Conservation (phyloP, 768 basidiomycete genomes). For the Termitomyces sp. region DNA sequence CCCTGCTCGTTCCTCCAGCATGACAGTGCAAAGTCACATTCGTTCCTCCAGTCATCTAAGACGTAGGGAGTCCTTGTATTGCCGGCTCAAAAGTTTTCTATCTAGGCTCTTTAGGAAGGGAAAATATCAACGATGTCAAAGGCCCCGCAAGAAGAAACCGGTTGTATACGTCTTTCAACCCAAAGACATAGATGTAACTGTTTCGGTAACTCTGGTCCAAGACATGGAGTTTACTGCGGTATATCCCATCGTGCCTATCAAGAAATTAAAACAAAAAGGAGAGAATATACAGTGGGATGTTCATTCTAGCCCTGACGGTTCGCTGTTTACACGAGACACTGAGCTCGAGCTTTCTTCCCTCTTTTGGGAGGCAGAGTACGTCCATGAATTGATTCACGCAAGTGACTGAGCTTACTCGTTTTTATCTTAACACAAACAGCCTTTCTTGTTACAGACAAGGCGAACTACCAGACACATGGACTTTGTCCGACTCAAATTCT, state of each 20-base stretch:
- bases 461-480: constrained; percentile 7
- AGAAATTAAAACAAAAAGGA: constrained; percentile 4
- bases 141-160: constrained; percentile 19
- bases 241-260: constrained; percentile 26
- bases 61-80: background rate
- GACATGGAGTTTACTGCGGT: constrained; percentile 28
- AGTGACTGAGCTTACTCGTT: background rate
- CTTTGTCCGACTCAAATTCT: constrained; percentile 19
- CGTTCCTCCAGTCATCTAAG: background rate
- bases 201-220: constrained; percentile 24
- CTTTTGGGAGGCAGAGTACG: constrained; percentile 35
- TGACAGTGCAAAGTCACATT: background rate
- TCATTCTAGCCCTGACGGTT: constrained; percentile 20
- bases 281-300: constrained; percentile 30
- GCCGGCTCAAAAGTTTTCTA: constrained; percentile 4
- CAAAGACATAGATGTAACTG: constrained; percentile 16
- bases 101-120: constrained; percentile 1
- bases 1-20: background rate
- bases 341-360: constrained; percentile 26
- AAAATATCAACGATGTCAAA: background rate
- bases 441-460: background rate
- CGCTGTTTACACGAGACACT: constrained; percentile 21
- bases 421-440: background rate
- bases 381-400: background rate
- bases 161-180: constrained; percentile 31